These are phyloP conservation scores for Mycena metata DNA, from an alignment of 768 basidiomycete species.

Conservation along the genomic window DNA sequence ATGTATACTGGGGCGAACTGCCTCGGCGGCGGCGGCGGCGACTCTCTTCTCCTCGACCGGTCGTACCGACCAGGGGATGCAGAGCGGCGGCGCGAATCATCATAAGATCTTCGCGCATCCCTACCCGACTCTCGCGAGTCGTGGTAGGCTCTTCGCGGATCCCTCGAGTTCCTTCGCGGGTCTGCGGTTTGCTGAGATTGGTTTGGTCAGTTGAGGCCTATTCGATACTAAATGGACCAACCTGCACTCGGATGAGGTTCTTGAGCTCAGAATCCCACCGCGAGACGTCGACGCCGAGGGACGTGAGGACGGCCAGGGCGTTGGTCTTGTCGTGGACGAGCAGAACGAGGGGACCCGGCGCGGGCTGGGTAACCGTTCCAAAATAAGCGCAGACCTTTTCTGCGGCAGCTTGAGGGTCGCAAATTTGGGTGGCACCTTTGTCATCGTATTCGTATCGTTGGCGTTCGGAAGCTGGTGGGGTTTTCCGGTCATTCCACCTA, in stretches of 20 bases:
- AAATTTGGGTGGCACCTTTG: constrained; percentile 9
- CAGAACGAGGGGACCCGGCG: constrained; percentile 11
- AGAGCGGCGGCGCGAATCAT: constrained; percentile 13
- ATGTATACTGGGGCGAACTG: constrained; percentile 31
- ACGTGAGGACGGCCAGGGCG: constrained; percentile 2
- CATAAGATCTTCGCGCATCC: not conserved
- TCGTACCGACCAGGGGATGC: constrained; percentile 23
- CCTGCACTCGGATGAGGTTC: constrained; percentile 16
- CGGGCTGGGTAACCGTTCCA: not conserved
- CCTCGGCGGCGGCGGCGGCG: constrained; percentile 11
- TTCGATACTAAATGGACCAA: not conserved
- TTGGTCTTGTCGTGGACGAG: constrained; percentile 26
- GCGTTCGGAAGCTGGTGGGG: too few relatives aligned
- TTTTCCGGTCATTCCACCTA: not conserved
- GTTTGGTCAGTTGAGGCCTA: not conserved
- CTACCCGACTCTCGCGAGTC: constrained; percentile 2
- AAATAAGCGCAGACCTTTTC: constrained; percentile 11
- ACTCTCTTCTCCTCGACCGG: constrained; percentile 7
- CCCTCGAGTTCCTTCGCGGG: constrained; percentile 16
- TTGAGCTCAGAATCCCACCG: constrained; percentile 17
- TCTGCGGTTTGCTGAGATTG: not conserved
- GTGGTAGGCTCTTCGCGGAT: constrained; percentile 9
- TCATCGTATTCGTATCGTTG: constrained; percentile 10
- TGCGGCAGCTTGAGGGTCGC: not conserved
- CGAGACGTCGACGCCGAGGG: constrained; percentile 6